A percentile compares a stretch with the other conserved stretches of the same genome.
phyloP scores from a whole-genome alignment of 352 stramenopile genomes.

The Aphanomyces astaci region DNA sequence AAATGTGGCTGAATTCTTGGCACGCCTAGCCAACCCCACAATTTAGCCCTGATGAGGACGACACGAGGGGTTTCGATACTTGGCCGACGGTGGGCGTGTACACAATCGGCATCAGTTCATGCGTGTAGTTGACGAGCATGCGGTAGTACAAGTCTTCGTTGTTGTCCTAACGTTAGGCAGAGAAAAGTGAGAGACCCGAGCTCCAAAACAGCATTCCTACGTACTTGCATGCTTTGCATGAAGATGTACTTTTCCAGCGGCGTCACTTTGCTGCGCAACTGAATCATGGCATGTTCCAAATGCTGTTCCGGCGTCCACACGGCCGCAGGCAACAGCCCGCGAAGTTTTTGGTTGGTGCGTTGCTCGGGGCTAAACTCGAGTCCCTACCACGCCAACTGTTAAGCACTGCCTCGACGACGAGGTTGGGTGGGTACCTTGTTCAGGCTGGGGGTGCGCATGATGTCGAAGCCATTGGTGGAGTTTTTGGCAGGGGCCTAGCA shows the following conservation, averaged over 20 bases:
- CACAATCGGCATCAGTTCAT: constrained; percentile 90
- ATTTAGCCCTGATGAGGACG: too few relatives aligned
- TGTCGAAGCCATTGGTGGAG: constrained; percentile 39
- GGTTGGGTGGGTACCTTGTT: constrained; percentile 69
- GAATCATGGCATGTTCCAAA: constrained; percentile 77
- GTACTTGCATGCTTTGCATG: constrained; percentile 77
- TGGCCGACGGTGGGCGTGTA: constrained; percentile 88
- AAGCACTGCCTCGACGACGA: background rate
- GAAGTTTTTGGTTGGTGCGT: constrained; percentile 78
- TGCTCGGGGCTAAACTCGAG: constrained; percentile 89
- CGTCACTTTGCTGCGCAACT: constrained; percentile 74
- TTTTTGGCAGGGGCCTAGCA: constrained; percentile 13
- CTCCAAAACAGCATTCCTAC: background rate
- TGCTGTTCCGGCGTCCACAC: constrained; percentile 82
- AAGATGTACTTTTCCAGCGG: constrained; percentile 92
- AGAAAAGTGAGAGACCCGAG: background rate
- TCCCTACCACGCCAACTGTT: constrained; percentile 29
- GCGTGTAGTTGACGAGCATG: constrained; percentile 81
- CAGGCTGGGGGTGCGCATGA: constrained; percentile 76
- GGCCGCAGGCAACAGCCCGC: constrained; percentile 84
- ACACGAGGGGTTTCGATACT: too few relatives aligned
- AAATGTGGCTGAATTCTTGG: constrained; percentile 54
- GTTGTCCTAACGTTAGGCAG: constrained; percentile 37
- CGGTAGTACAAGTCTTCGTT: constrained; percentile 91
- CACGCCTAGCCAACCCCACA: too few relatives aligned